Conservation (phyloP, 2,329 filamentous ascomycete genomes). For the Aspergillus sp. region DNA sequence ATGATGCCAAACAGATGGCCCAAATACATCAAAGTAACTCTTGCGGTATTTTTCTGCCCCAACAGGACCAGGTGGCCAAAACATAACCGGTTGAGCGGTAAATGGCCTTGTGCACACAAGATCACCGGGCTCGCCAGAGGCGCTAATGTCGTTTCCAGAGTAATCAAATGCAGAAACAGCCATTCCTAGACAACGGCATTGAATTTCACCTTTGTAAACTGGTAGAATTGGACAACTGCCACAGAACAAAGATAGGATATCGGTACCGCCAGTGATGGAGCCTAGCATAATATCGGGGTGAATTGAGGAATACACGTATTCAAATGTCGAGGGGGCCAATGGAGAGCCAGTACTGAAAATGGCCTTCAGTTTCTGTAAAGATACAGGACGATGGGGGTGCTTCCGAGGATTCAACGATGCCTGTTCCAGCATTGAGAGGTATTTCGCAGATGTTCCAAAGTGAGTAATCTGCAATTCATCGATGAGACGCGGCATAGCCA, state of each 20-base stretch:
- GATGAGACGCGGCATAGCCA: slow-evolving; percentile 78
- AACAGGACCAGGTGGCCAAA: slow-evolving; percentile 64
- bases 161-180: slow-evolving; percentile 58
- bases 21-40: slow-evolving; percentile 85
- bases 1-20: slow-evolving; percentile 72
- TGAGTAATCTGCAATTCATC: slow-evolving; percentile 80
- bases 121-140: slow-evolving; percentile 70
- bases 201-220: slow-evolving; percentile 69
- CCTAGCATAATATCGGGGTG: slow-evolving; percentile 76
- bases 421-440: slow-evolving; percentile 85
- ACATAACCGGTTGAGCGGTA: slow-evolving; percentile 83
- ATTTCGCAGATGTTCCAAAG: slow-evolving; percentile 92
- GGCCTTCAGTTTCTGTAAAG: slow-evolving; percentile 59
- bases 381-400: slow-evolving; percentile 40
- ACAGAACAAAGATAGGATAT: slow-evolving; percentile 94
- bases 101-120: slow-evolving; percentile 83
- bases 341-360: slow-evolving; percentile 95
- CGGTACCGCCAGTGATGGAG: slow-evolving; percentile 92
- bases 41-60: slow-evolving; percentile 73
- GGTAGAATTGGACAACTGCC: slow-evolving; percentile 73
- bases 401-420: slow-evolving; percentile 59
- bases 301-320: slow-evolving; percentile 82
- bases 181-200: slow-evolving; percentile 75
- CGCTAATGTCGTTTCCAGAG: slow-evolving; percentile 54
- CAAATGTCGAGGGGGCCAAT: slow-evolving; percentile 86